Conservation (phyloP, 1,284 basidiomycete species). For the Malassezia arunalokei region DNA sequence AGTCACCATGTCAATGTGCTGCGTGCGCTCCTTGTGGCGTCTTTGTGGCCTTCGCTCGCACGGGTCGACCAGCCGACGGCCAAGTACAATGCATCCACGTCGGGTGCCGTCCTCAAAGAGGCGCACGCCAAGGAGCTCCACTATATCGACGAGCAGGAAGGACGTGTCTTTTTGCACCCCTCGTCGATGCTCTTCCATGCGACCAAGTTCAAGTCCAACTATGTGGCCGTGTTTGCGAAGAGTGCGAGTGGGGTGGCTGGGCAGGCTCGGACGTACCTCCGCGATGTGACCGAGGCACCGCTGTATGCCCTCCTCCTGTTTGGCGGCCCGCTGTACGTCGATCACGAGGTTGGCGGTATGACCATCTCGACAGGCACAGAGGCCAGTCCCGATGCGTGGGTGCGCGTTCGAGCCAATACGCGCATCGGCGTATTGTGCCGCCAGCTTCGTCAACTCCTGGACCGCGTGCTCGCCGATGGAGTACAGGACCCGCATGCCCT, state of each 20-base stretch:
- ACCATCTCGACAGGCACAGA: conserved; percentile 44
- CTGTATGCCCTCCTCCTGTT: conserved; percentile 72
- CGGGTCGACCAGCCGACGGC: conserved; percentile 31
- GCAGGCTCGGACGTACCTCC: conserved; percentile 63
- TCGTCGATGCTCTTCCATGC: conserved; percentile 67
- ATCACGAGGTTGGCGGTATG: conserved; percentile 60
- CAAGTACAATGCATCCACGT: conserved; percentile 31
- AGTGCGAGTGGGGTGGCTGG: conserved; percentile 49
- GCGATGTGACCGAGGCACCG: conserved; percentile 81
- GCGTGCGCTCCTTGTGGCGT: conserved; percentile 31
- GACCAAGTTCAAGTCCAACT: conserved; percentile 62
- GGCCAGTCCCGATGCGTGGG: conserved; percentile 46
- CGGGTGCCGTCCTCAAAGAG: conserved; percentile 35
- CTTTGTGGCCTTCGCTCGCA: conserved; percentile 51
- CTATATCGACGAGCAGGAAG: conserved; percentile 36
- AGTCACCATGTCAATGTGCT: conserved; percentile 23
- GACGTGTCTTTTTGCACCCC: conserved; percentile 70
- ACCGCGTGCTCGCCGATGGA: conserved; percentile 17
- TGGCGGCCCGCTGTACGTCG: conserved; percentile 65
- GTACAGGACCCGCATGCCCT: conserved; percentile 37
- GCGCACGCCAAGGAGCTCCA: conserved; percentile 31
- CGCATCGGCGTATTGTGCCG: conserved; percentile 80
- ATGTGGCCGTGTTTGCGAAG: conserved; percentile 71
- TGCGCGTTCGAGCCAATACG: conserved; percentile 69
- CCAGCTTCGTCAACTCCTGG: conserved; percentile 55